These are phyloP conservation scores for Hyphopichia buzzinii DNA, from an alignment of 1,139 yeast genomes.

Conservation along the genomic window DNA sequence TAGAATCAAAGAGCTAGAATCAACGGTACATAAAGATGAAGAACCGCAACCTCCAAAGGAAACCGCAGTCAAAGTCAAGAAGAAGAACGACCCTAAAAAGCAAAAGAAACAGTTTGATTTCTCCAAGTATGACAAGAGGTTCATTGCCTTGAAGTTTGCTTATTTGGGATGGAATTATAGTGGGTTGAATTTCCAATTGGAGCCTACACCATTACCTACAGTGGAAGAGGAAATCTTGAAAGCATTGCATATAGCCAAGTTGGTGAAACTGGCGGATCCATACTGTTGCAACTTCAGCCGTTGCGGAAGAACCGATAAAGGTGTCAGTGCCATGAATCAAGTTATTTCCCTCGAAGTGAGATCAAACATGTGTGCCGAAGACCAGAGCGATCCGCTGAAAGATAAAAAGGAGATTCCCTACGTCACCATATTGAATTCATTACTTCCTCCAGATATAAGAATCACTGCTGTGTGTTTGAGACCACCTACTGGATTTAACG, in stretches of 20 bases:
- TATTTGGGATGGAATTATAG: constrained; percentile 93
- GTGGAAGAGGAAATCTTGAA: constrained; percentile 76
- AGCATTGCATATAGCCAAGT: constrained; percentile 65
- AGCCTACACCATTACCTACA: constrained; percentile 77
- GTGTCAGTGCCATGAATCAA: constrained; percentile 96
- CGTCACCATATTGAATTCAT: constrained; percentile 67
- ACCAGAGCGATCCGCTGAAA: constrained; percentile 53
- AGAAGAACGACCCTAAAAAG: constrained; percentile 9
- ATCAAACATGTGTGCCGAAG: constrained; percentile 55
- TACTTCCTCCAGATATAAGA: constrained; percentile 78
- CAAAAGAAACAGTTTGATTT: constrained; percentile 62
- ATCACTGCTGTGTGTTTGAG: constrained; percentile 79
- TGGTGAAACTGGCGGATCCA: constrained; percentile 63
- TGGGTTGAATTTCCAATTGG: constrained; percentile 81
- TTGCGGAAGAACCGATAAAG: constrained; percentile 96
- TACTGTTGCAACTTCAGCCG: constrained; percentile 72
- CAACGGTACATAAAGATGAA: constrained; percentile 1
- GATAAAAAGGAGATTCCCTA: constrained; percentile 77
- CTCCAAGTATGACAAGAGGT: constrained; percentile 61
- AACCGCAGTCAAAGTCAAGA: constrained; percentile 4
- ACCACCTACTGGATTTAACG: constrained; percentile 83
- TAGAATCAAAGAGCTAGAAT: constrained; percentile 49
- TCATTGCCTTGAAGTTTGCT: constrained; percentile 78
- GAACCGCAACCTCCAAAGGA: constrained; percentile 1
- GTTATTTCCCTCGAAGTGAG: constrained; percentile 80